Percentiles rank a stretch among this genome's conserved stretches.
Evolutionary conservation across 1,139 yeast species (phyloP).

Genomic region (Chernovozyma aurita): DNA sequence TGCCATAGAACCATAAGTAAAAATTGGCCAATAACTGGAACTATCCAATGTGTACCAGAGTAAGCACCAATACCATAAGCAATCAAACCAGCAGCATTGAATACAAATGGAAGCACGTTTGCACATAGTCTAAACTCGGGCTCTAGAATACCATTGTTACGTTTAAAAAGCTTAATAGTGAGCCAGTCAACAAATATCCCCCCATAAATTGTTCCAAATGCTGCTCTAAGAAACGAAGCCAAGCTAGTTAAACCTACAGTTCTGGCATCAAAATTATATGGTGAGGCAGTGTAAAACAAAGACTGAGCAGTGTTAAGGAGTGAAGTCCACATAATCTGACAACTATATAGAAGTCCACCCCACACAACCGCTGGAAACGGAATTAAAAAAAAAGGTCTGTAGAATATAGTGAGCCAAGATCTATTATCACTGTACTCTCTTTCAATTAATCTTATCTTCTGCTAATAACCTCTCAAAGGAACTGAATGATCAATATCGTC

Average conservation of each 20-base stretch:
- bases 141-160: slow-evolving; percentile 36
- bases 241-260: slow-evolving; percentile 40
- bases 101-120: slow-evolving; percentile 32
- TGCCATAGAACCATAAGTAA: slow-evolving; percentile 54
- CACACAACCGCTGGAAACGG: slow-evolving; percentile 57
- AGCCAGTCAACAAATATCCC: slow-evolving; percentile 42
- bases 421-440: slow-evolving; percentile 34
- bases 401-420: slow-evolving; percentile 33
- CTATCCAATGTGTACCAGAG: slow-evolving; percentile 42
- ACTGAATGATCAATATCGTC: too few relatives aligned
- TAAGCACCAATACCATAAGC: slow-evolving; percentile 34
- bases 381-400: slow-evolving; percentile 39
- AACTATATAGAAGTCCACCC: slow-evolving; percentile 61
- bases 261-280: slow-evolving; percentile 32
- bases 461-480: too few relatives aligned
- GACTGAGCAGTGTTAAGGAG: slow-evolving; percentile 43
- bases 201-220: slow-evolving; percentile 39
- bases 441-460: too few relatives aligned
- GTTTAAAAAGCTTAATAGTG: slow-evolving; percentile 27
- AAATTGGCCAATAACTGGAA: slow-evolving; percentile 48
- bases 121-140: slow-evolving; percentile 40
- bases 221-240: slow-evolving; percentile 35
- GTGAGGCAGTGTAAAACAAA: slow-evolving; percentile 30
- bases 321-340: slow-evolving; percentile 56
- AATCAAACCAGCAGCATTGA: slow-evolving; percentile 38